Percentiles rank a stretch among this genome's conserved stretches.
Conservation (phyloP, 1,284 basidiomycete genomes). For the Apiotrichum siamense region DNA sequence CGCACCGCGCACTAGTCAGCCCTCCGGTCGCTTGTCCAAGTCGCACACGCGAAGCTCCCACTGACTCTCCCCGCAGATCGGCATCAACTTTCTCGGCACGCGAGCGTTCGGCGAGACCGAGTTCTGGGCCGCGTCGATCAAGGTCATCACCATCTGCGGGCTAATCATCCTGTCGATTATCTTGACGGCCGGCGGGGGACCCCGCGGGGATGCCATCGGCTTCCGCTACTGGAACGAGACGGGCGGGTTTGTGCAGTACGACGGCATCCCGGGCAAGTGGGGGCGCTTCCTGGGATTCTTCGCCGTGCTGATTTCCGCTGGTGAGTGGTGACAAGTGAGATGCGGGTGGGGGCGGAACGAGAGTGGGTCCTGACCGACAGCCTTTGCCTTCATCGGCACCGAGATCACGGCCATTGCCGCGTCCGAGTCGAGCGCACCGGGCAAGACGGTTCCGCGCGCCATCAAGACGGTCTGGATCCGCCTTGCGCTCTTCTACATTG, state of each 20-base stretch:
- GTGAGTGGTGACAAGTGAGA: too few relatives aligned
- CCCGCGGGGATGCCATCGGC: slow-evolving; percentile 42
- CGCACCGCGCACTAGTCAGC: too few relatives aligned
- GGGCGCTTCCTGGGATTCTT: slow-evolving; percentile 30
- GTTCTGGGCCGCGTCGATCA: slow-evolving; percentile 57
- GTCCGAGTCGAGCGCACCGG: slow-evolving; percentile 54
- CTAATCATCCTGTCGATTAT: slow-evolving; percentile 57
- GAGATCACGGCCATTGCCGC: slow-evolving; percentile 48
- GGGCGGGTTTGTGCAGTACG: slow-evolving; percentile 42
- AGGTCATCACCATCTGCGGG: slow-evolving; percentile 65
- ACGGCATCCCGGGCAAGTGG: slow-evolving; percentile 50
- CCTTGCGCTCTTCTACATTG: slow-evolving; percentile 59
- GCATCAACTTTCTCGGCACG: slow-evolving; percentile 40
- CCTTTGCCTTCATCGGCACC: slow-evolving; percentile 15
- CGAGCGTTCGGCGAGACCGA: slow-evolving; percentile 43
- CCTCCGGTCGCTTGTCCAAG: too few relatives aligned
- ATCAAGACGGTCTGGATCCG: slow-evolving; percentile 68
- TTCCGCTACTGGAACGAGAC: slow-evolving; percentile 51
- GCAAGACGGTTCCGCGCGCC: slow-evolving; percentile 68
- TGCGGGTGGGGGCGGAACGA: too few relatives aligned
- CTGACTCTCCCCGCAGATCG: not conserved
- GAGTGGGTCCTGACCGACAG: too few relatives aligned
- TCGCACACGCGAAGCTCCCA: too few relatives aligned
- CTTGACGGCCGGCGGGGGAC: slow-evolving; percentile 52
- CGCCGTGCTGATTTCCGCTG: slow-evolving; percentile 10